Evolutionary conservation across 2,329 filamentous ascomycete genomes (phyloP), one percentile per base, ranked within the genome.

Genomic region (Colletotrichum eleusines): DNA sequence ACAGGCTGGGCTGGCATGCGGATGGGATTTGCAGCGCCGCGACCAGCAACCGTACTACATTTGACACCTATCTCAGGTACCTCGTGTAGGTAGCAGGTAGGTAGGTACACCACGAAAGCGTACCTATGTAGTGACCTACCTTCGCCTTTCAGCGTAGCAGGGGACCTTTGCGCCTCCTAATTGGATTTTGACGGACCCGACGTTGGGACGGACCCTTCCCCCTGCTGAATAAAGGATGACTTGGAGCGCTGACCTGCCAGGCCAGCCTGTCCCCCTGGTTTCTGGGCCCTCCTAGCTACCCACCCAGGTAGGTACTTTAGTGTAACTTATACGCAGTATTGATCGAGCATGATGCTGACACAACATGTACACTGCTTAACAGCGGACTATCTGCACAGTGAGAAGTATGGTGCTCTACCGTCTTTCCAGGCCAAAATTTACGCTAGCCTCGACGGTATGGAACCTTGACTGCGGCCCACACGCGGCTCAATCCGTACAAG

Each of bases 401-500:
- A 18, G 5, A 8, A 14, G 5, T 8, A 14, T 8, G 5, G 4
- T 18, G 33, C 5, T 16, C 14, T 20, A 42, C 35, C 5, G 35
- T 12, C 7, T 8, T 42, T 20, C 23, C 7, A 26, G 28, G 2
- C 31, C 35, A 1, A 20, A 40, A 20, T 11, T 20, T 20, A 20
- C 35, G 9, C 5, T 42, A 20, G 28, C 42, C 16, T 59, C 9
- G 31, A 23, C 20, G 9, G 42, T 38, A 40, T 31, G 46, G 54
- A 51, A 28, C 44, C 44, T 55, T 51, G 44, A n/a, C 20, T 46
- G 20, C 18, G 64, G 55, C 23, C 55, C 64, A 66, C 64, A 44
- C n/a, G 59, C 65, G 65, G 66, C 60, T 69, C 58, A 55, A 55
- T 63, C 65, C 65, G 65, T 60, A 50, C 44, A 46, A 46, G 51